Percentiles rank a stretch among this genome's conserved stretches.
These are phyloP conservation scores for Yamagishiella unicocca DNA, from an alignment of 139 green algal species.

Conservation along the genomic window DNA sequence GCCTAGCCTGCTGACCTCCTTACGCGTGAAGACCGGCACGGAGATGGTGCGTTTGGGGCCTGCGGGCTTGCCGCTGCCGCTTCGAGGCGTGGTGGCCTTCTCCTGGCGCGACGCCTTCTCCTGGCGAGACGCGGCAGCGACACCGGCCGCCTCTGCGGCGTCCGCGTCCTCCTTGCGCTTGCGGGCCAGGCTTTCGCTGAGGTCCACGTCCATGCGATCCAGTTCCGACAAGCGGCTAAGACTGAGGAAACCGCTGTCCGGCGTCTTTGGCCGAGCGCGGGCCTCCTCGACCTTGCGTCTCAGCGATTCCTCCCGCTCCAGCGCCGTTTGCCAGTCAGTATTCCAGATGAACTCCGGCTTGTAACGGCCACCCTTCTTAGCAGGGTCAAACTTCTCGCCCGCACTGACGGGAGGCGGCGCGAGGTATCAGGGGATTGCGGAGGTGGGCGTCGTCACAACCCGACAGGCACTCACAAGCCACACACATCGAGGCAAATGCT, in stretches of 20 bases:
- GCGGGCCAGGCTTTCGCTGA: conserved; percentile 65
- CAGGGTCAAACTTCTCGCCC: conserved; percentile 69
- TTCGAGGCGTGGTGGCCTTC: background rate
- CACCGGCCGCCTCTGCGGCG: background rate
- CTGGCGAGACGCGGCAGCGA: background rate
- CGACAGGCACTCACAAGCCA: too few relatives aligned
- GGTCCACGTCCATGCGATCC: conserved; percentile 79
- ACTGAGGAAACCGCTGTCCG: conserved; percentile 54
- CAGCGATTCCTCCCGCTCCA: conserved; percentile 57
- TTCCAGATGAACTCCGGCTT: conserved; percentile 92
- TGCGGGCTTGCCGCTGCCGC: background rate
- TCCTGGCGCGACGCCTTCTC: background rate
- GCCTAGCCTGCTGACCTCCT: conserved; percentile 28
- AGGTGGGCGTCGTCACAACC: too few relatives aligned
- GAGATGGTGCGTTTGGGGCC: background rate
- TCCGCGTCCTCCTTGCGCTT: conserved; percentile 16
- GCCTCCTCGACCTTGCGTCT: conserved; percentile 50
- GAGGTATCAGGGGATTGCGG: too few relatives aligned
- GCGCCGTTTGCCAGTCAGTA: conserved; percentile 77
- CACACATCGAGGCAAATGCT: too few relatives aligned
- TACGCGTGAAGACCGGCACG: conserved; percentile 36
- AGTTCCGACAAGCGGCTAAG: conserved; percentile 68
- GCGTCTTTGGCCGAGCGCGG: background rate
- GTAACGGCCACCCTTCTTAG: conserved; percentile 77
- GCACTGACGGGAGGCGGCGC: conserved; percentile 30